Base-by-base conservation (phyloP, 2,329 filamentous ascomycete genomes). In the Pseudocercospora pini-densiflorae region DNA sequence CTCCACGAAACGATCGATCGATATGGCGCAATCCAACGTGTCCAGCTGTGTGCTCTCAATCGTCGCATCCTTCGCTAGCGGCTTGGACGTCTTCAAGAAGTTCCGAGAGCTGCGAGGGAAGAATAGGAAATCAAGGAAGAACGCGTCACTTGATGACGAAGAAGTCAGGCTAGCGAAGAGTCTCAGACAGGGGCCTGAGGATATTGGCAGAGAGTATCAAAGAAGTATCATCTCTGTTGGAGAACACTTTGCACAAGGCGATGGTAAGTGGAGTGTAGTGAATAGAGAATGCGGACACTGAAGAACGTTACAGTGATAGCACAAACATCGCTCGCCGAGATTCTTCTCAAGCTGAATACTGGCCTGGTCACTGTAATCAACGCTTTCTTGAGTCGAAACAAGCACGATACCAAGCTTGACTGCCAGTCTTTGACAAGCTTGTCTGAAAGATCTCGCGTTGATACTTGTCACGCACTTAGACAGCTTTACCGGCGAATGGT, bases 311-410 rank as follows among this genome's bases (percentile, higher is more conserved):
- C 64, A 83, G 82, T 79, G 54, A 80, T 80, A 62, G 82, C 81
- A 16, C 81, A 82, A 65, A 79, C 79, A 2, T 79, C 78, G n/a
- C 80, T 84, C 21, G 79, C 80, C 10, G 80, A 80, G 66, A 80
- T 81, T 19, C 69, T 84, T 24, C 77, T 83, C 64, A 81, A 77
- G 67, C 73, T 84, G 29, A 84, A 84, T 67, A 81, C 80, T 19
- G 81, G 82, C 45, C 78, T 84, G 5, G 80, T 84, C 7, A 72
- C 74, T 63, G 82, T 84, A 70, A 83, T 84, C 61, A 75, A 80
- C 21, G 73, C 80, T 2, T 83, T 83, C 63, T 69, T 83, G 43
- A 74, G 77, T 27, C 74, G 76, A 64, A 77, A 79, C 62, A 78
- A 77, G 63, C 68, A 72, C 45, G 69, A 71, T 29, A 47, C 64